phyloP scores from a whole-genome alignment of 2,329 filamentous ascomycete genomes.

The Macroventuria anomochaeta region DNA sequence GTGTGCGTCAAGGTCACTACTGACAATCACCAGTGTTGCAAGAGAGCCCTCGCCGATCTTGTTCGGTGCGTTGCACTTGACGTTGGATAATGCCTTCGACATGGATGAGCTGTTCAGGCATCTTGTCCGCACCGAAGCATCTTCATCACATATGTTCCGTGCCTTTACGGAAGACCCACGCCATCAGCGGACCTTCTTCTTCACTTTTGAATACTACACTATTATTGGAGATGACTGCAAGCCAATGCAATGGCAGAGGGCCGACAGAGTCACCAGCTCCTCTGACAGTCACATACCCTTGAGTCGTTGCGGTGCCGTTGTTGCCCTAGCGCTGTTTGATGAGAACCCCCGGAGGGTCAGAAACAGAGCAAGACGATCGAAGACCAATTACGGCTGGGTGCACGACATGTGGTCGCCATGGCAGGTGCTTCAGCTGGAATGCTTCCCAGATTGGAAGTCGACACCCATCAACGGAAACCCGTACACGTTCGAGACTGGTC shows the following conservation, averaged over 20 bases:
- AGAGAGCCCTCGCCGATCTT: slow-evolving; percentile 67
- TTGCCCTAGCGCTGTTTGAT: slow-evolving; percentile 65
- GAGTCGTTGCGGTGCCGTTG: slow-evolving; percentile 64
- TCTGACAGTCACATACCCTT: slow-evolving; percentile 63
- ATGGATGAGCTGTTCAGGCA: slow-evolving; percentile 66
- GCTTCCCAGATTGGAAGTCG: slow-evolving; percentile 58
- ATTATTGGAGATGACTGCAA: slow-evolving; percentile 62
- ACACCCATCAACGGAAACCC: slow-evolving; percentile 51
- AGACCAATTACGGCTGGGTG: slow-evolving; percentile 58
- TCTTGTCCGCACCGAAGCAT: slow-evolving; percentile 57
- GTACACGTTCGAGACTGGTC: slow-evolving; percentile 62
- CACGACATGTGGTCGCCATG: slow-evolving; percentile 67
- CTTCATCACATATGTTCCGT: slow-evolving; percentile 58
- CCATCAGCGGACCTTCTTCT: slow-evolving; percentile 65
- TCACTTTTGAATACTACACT: slow-evolving; percentile 71
- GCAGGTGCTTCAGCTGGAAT: slow-evolving; percentile 55
- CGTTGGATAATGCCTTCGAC: slow-evolving; percentile 64
- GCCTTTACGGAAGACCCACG: slow-evolving; percentile 56
- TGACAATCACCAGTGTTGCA: slow-evolving; percentile 51
- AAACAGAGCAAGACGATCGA: slow-evolving; percentile 58
- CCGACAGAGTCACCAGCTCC: slow-evolving; percentile 55
- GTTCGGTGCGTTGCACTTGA: slow-evolving; percentile 65
- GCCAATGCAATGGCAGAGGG: slow-evolving; percentile 66
- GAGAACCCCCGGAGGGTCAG: slow-evolving; percentile 58
- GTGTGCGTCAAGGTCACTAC: not conserved